Evolutionary conservation across 2,329 filamentous ascomycete species (phyloP), one percentile per base, ranked within the genome.

Genomic region (Aspergillus bombycis): DNA sequence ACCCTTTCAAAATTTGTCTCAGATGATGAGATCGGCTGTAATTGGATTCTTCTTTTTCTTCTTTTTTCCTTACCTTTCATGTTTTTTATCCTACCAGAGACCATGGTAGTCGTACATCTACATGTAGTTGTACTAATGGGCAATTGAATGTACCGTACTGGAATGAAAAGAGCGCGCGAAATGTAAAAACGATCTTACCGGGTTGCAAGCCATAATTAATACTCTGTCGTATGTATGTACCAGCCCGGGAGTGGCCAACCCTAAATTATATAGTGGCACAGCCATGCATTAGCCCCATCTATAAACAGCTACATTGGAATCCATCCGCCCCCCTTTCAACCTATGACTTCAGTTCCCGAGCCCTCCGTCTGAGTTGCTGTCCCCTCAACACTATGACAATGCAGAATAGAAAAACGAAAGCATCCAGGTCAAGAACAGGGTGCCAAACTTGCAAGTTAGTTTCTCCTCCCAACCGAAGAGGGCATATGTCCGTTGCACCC

Each of bases 391-490:
- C 14, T 16, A 19, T n/a, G 19, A 60, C 41, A 46, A 53, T 54
- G 58, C 58, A 60, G 32, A 41, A 26, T 43, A 53, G 19, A 4
- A 55, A 38, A 55, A 50, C 48, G 4, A 54, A 54, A 36, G 36
- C 32, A 8, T 34, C 46, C 34, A 60, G 52, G 36, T 60, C 58
- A 16, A 41, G 48, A 26, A 65, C 62, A 30, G 84, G 84, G 11
- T 86, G 84, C 72, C 76, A 83, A 62, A 86, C 84, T 60, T 86
- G 84, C 82, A 85, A 85, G 83, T 84, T 68, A 67, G 83, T 50
- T 55, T 36, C 6, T 7, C 16, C 80, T n/a, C 19, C 41, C 14
- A 36, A 26, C 12, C 26, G 14, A 30, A 41, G 19, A 36, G 14
- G 12, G 10, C 10, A 52, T 41, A 19, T 54, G 46, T 50, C 2